Conservation (phyloP, 495 filamentous ascomycete genomes). For the Cercophora sp. region DNA sequence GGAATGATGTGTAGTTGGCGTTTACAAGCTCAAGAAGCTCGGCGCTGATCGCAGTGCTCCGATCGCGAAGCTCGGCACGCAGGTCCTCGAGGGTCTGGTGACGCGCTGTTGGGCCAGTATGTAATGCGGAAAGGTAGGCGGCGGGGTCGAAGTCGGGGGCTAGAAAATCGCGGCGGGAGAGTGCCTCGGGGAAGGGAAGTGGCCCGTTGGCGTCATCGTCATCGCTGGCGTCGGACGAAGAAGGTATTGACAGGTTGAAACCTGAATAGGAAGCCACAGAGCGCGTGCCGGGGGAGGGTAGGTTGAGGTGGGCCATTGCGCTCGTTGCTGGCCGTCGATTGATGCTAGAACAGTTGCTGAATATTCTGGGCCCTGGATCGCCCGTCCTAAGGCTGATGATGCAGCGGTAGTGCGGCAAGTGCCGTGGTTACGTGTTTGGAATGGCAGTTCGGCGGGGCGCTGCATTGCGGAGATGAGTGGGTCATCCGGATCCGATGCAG, state of each 20-base stretch:
- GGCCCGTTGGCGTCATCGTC: conserved; percentile 53
- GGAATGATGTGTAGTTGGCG: conserved; percentile 84
- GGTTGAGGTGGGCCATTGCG: conserved; percentile 28
- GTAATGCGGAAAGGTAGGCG: conserved; percentile 75
- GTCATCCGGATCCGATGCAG: too few relatives aligned
- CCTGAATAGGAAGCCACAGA: background rate
- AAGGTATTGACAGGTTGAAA: conserved; percentile 25
- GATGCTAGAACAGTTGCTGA: too few relatives aligned
- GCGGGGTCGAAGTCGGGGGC: conserved; percentile 73
- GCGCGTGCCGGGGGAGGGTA: conserved; percentile 1
- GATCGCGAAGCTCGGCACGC: conserved; percentile 73
- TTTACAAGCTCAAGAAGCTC: conserved; percentile 94
- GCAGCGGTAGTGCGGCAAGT: background rate
- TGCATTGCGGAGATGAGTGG: too few relatives aligned
- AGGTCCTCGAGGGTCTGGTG: conserved; percentile 97
- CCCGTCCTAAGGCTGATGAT: too few relatives aligned
- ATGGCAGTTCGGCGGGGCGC: too few relatives aligned
- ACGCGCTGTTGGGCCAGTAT: conserved; percentile 40
- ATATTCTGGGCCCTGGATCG: too few relatives aligned
- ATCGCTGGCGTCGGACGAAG: conserved; percentile 7
- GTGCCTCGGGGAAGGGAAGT: conserved; percentile 78
- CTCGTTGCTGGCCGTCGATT: background rate
- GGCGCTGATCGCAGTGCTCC: conserved; percentile 67
- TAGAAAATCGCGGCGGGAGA: conserved; percentile 76
- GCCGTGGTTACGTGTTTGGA: too few relatives aligned